These are phyloP conservation scores for Backusella liffmaniae DNA, from an alignment of 192 early-diverging fungal species.

Conservation along the genomic window DNA sequence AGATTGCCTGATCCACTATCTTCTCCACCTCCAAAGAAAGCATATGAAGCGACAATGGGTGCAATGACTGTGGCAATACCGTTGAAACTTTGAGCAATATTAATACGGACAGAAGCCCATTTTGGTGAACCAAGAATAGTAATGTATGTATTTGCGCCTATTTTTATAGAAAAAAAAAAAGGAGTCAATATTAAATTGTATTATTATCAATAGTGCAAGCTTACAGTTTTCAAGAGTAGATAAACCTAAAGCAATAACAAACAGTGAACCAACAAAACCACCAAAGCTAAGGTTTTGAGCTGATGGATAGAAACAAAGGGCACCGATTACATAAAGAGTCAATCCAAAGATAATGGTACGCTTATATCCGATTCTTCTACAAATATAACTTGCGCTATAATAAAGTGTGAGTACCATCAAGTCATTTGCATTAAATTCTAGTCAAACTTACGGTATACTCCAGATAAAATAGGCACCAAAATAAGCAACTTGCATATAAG, in stretches of 20 bases:
- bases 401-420: background rate
- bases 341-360: constrained; percentile 29
- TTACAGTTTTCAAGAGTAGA: constrained; percentile 35
- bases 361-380: constrained; percentile 30
- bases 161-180: constrained; percentile 7
- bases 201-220: background rate
- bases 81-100: constrained; percentile 33
- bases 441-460: constrained; percentile 31
- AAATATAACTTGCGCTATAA: constrained; percentile 27
- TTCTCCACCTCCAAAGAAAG: constrained; percentile 27
- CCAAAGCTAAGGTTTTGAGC: constrained; percentile 23
- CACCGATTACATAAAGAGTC: constrained; percentile 32
- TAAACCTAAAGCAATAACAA: constrained; percentile 37
- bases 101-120: constrained; percentile 27
- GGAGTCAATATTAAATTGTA: background rate
- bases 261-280: constrained; percentile 32
- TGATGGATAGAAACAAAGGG: constrained; percentile 34
- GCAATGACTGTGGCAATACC: constrained; percentile 26
- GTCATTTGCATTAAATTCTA: background rate
- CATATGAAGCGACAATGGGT: constrained; percentile 33
- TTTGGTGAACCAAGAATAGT: constrained; percentile 23
- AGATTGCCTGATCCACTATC: background rate
- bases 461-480: constrained; percentile 38
- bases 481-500: constrained; percentile 37
- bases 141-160: constrained; percentile 33